Evolutionary conservation across 768 basidiomycete species (phyloP).

Genomic region (Kwoniella newhampshirensis): DNA sequence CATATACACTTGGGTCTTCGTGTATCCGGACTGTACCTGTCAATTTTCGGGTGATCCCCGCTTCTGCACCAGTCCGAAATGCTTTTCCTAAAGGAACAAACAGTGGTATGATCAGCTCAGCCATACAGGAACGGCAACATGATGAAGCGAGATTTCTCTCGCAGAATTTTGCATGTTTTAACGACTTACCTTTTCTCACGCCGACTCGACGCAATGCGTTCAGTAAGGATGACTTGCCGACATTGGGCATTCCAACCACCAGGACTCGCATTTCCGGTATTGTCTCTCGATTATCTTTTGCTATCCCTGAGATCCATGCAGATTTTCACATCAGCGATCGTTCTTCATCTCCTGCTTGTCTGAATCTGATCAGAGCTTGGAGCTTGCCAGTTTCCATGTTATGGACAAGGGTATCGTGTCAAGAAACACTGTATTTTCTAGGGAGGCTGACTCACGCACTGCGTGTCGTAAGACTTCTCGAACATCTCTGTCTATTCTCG

Average conservation of each 20-base stretch:
- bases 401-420: too few relatives aligned
- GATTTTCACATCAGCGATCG: neutral
- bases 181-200: conserved; percentile 72
- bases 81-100: conserved; percentile 69
- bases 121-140: too few relatives aligned
- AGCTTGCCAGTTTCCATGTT: neutral
- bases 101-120: conserved; percentile 54
- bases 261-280: conserved; percentile 73
- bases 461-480: conserved; percentile 50
- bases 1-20: conserved; percentile 75
- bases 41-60: conserved; percentile 83
- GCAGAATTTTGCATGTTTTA: too few relatives aligned
- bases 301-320: conserved; percentile 60
- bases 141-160: too few relatives aligned
- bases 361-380: neutral
- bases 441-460: conserved; percentile 55
- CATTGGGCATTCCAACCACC: conserved; percentile 95
- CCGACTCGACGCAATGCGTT: conserved; percentile 86
- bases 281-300: conserved; percentile 64
- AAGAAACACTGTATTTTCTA: too few relatives aligned
- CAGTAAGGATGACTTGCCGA: conserved; percentile 92
- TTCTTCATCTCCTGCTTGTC: neutral
- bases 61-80: conserved; percentile 79
- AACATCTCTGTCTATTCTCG: conserved; percentile 51
- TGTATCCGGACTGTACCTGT: conserved; percentile 86